These are phyloP conservation scores for Quercus phellos DNA, from an alignment of 331 rosid species.

Conservation along the genomic window DNA sequence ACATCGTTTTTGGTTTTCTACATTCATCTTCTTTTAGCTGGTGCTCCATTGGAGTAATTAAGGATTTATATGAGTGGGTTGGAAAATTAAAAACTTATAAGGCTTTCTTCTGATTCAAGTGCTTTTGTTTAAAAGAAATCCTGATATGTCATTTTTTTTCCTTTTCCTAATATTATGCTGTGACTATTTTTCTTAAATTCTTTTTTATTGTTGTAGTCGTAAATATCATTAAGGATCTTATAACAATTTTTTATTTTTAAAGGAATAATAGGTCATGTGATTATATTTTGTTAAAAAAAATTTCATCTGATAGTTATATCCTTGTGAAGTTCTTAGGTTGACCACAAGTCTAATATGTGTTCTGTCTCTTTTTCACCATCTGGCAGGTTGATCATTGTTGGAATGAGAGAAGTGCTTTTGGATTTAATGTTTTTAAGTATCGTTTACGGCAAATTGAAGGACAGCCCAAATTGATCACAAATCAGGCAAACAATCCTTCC, in stretches of 20 bases:
- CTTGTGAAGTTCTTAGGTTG: not conserved
- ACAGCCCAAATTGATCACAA: slow-evolving; percentile 29
- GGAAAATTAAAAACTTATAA: not conserved
- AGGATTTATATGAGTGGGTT: not conserved
- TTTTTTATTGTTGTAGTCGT: not conserved
- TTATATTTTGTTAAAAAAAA: no score
- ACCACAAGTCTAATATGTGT: not conserved
- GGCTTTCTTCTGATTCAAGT: not conserved
- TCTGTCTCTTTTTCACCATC: not conserved
- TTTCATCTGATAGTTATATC: not conserved
- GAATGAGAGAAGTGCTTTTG: slow-evolving; percentile 35
- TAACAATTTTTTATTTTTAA: not conserved
- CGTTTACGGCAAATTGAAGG: slow-evolving; percentile 28
- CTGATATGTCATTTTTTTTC: not conserved
- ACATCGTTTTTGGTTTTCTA: not conserved
- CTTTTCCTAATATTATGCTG: no score
- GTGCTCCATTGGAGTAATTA: not conserved
- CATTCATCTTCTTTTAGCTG: not conserved
- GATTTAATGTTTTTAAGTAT: slow-evolving; percentile 29
- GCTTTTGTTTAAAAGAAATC: not conserved
- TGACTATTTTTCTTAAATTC: not conserved
- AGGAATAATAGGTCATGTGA: not conserved
- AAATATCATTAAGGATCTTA: not conserved
- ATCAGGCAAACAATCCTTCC: slow-evolving; percentile 19
- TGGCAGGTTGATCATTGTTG: slow-evolving; percentile 24